These are phyloP conservation scores for Friedmanniomyces endolithicus DNA, from an alignment of 495 filamentous ascomycete genomes.

Conservation along the genomic window DNA sequence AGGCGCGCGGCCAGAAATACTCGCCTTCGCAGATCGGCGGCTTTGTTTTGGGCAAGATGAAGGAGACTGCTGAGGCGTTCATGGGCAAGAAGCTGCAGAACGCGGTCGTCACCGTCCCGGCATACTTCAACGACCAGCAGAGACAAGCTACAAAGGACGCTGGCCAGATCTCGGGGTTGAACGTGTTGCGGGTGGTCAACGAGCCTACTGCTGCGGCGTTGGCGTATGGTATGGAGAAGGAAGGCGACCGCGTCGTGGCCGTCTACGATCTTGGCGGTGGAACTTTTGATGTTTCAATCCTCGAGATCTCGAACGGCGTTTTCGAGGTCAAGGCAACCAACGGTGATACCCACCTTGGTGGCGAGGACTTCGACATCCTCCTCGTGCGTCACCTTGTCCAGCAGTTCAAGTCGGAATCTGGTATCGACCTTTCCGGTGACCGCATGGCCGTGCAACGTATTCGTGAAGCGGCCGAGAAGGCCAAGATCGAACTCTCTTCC, in stretches of 20 bases:
- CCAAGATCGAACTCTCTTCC: conserved; percentile 98
- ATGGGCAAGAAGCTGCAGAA: conserved; percentile 92
- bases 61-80: conserved; percentile 93
- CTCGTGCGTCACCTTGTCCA: conserved; percentile 90
- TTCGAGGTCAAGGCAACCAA: conserved; percentile 98
- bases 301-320: conserved; percentile 91
- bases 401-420: conserved; percentile 91
- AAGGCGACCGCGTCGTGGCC: conserved; percentile 35
- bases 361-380: conserved; percentile 96
- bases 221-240: conserved; percentile 36
- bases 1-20: conserved; percentile 92
- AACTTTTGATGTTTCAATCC: conserved; percentile 98
- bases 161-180: conserved; percentile 90
- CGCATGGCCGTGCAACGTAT: conserved; percentile 99
- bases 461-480: conserved; percentile 98
- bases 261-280: conserved; percentile 85
- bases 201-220: conserved; percentile 35
- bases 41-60: conserved; percentile 97
- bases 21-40: conserved; percentile 97
- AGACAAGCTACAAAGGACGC: conserved; percentile 98
- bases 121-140: conserved; percentile 99
- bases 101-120: conserved; percentile 92
- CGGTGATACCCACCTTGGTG: conserved; percentile 98
- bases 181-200: conserved; percentile 98
- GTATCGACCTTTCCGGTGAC: conserved; percentile 81